Conservation (phyloP, 169 alveolate species). For the Plasmodium falciparum region DNA sequence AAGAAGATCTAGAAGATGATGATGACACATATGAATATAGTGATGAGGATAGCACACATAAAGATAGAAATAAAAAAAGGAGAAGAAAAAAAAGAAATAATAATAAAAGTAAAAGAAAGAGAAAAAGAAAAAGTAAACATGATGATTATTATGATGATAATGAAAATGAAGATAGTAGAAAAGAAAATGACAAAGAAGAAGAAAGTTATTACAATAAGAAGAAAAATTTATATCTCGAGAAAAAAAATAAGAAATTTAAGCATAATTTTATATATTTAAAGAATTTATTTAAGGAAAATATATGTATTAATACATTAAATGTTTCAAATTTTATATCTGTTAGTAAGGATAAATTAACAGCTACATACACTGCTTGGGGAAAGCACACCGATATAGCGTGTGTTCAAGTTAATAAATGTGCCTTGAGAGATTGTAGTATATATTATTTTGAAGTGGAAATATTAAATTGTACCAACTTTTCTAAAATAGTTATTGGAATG, state of each 20-base stretch:
- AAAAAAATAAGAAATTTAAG: constrained; percentile 44
- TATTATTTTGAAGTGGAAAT: constrained; percentile 86
- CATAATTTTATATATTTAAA: constrained; percentile 47
- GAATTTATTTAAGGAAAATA: constrained; percentile 40
- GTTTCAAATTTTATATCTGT: constrained; percentile 64
- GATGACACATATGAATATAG: neutral
- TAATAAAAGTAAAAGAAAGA: constrained; percentile 9
- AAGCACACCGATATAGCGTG: constrained; percentile 79
- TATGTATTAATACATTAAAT: constrained; percentile 51
- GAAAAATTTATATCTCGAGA: constrained; percentile 41
- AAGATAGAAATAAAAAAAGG: neutral
- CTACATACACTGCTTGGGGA: constrained; percentile 69
- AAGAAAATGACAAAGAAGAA: constrained; percentile 11
- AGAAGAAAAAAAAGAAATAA: neutral
- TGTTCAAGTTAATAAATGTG: constrained; percentile 85
- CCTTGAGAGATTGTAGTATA: constrained; percentile 84
- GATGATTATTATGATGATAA: neutral
- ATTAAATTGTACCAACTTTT: constrained; percentile 74
- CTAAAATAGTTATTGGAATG: constrained; percentile 87
- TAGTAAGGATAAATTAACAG: constrained; percentile 69
- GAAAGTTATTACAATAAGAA: constrained; percentile 40
- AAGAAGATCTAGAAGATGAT: constrained; percentile 6
- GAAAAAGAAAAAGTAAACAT: neutral
- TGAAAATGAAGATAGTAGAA: neutral
- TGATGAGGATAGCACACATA: neutral